Evolutionary conservation across 768 basidiomycete species (phyloP), one percentile per base, ranked within the genome.

Genomic region (Trametes cingulata): DNA sequence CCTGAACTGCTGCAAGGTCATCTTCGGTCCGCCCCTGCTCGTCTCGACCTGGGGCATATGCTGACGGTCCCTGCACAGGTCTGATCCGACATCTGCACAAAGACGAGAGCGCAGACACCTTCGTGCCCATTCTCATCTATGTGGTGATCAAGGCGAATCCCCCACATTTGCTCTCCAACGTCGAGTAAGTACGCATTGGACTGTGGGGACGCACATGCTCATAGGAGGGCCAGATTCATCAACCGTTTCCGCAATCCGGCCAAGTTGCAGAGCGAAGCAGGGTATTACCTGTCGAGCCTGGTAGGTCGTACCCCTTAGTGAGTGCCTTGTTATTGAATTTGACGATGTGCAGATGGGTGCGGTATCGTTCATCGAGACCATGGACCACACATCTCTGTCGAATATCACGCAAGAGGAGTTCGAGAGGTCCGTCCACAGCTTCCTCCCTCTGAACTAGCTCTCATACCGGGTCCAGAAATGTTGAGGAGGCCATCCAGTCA

Each of bases 1-100:
- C 39, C 76, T 98, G 50, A 99, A 99, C 70, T 91, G 87, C 73
- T 99, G 95, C 85, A 99, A 99, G 78, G 94, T 99, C 73, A 98
- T 99, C 67, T 98, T 97, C 69, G 97, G 96, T 95, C 64, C 61
- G 89, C 74, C 25, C 39, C 13, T 46, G 63, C 37, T 65, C 52
- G 64, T 52, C 55, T 53, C 59, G 40, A 40, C 50, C 10, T 33
- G 27, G 19, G n/a, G 39, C 29, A n/a, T 52, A 48, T 63, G 12
- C 62, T 64, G 27, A 45, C 49, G 29, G 12, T 17, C 7, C 20
- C 35, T 19, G 29, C 61, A 14, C 67, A 97, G 95, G 95, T 45
- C 76, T 98, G 29, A 90, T 99, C 57, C 85, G 95, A 60, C 95
- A 98, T 77, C 72, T 93, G 61, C 83, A 83, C 65, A 85, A 83